Conservation (phyloP, 805 yeast species). For the Pichia sporocuriosa region DNA sequence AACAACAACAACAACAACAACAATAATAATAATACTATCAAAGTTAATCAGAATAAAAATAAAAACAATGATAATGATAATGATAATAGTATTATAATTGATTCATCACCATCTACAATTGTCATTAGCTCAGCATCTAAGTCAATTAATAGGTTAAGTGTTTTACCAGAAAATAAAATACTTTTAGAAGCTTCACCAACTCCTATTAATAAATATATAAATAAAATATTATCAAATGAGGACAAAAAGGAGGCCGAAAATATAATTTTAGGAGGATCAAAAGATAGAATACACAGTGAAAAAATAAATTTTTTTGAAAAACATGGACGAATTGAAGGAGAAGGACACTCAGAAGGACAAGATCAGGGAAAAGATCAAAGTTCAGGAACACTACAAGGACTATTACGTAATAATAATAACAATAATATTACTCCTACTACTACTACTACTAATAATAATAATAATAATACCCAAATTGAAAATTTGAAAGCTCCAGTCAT, state of each 20-base stretch:
- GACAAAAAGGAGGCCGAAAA: too few species aligned
- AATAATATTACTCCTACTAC: neutral
- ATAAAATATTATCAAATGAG: constrained; percentile 4
- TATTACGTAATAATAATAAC: neutral
- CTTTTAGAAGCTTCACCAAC: constrained; percentile 28
- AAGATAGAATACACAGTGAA: too few species aligned
- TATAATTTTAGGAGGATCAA: too few species aligned
- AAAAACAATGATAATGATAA: neutral
- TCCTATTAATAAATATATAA: constrained; percentile 22
- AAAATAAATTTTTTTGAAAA: too few species aligned
- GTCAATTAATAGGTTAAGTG: constrained; percentile 8
- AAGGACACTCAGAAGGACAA: too few species aligned
- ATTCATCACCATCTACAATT: constrained; percentile 32
- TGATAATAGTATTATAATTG: constrained; percentile 1
- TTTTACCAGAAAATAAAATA: constrained; percentile 3
- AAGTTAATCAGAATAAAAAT: neutral
- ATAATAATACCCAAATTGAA: neutral
- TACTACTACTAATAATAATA: too few species aligned
- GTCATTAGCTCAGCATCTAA: constrained; percentile 24
- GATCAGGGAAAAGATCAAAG: too few species aligned
- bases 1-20: neutral
- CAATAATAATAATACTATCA: neutral
- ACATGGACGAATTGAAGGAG: too few species aligned
- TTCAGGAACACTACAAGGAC: too few species aligned
- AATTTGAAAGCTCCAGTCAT: constrained; percentile 11